Evolutionary conservation across 768 basidiomycete species (phyloP).

Genomic region (Pleurotus ostreatus): DNA sequence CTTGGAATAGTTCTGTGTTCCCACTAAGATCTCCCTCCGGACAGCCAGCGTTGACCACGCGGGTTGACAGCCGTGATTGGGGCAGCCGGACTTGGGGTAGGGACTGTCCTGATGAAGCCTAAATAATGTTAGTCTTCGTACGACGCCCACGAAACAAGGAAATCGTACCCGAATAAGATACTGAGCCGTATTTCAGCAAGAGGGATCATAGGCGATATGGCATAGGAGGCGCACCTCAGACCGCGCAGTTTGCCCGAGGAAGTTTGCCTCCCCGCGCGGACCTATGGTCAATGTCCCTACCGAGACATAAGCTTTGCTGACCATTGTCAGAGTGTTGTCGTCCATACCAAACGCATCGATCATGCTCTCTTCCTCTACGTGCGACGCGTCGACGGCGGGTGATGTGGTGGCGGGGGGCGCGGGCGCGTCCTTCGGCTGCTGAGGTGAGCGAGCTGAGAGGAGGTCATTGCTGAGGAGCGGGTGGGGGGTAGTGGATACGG

Average conservation of each 20-base stretch:
- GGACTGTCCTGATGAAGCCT: conserved; percentile 23
- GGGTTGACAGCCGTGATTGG: conserved; percentile 29
- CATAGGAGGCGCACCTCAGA: conserved; percentile 48
- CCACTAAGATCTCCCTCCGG: conserved; percentile 26
- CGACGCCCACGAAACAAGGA: background rate
- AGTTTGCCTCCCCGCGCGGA: conserved; percentile 48
- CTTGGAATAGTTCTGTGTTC: conserved; percentile 31
- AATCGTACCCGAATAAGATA: conserved; percentile 52
- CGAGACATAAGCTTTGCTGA: background rate
- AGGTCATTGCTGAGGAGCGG: conserved; percentile 37
- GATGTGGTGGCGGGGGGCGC: background rate
- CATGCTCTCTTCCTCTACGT: conserved; percentile 37
- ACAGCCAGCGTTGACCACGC: conserved; percentile 32
- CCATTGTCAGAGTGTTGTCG: background rate
- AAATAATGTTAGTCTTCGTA: background rate
- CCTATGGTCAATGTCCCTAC: conserved; percentile 57
- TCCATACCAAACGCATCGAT: conserved; percentile 45
- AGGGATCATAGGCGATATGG: background rate
- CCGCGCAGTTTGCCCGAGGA: conserved; percentile 63
- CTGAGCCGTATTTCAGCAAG: conserved; percentile 24
- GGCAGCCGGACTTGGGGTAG: conserved; percentile 15
- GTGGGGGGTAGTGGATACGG: conserved; percentile 45
- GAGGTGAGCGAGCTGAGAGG: conserved; percentile 24
- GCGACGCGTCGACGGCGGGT: background rate
- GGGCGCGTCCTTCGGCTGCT: conserved; percentile 8